A percentile compares a stretch with the other conserved stretches of the same genome.
These are phyloP conservation scores for Chlorella sp. DNA, from an alignment of 139 green algal genomes.

Conservation along the genomic window DNA sequence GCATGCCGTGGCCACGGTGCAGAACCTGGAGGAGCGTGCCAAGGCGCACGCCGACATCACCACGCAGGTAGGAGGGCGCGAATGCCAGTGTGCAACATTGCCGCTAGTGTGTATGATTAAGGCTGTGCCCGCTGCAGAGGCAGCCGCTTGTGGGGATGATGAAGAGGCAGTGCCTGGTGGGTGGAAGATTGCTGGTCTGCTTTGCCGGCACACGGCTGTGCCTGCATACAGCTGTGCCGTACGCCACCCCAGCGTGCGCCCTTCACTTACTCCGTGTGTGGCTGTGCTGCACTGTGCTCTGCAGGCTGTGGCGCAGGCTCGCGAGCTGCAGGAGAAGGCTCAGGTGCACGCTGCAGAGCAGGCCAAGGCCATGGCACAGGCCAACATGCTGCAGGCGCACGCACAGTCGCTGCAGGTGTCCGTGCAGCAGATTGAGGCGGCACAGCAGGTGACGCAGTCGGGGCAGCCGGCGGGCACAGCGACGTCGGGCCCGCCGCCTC, in stretches of 20 bases:
- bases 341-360: constrained; percentile 66
- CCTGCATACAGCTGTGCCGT: too few species aligned
- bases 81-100: neutral
- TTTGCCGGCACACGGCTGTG: neutral
- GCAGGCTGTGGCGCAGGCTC: constrained; percentile 38
- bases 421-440: constrained; percentile 29
- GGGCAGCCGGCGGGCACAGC: neutral
- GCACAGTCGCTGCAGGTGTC: constrained; percentile 48
- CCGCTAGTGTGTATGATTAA: neutral
- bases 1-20: constrained; percentile 41
- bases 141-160: too few species aligned
- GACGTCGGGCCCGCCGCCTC: neutral
- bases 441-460: neutral
- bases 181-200: neutral
- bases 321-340: constrained; percentile 56
- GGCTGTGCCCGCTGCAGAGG: neutral
- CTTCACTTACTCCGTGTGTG: neutral
- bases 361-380: constrained; percentile 49
- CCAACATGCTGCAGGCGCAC: constrained; percentile 52
- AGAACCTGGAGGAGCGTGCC: constrained; percentile 36
- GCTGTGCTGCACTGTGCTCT: neutral
- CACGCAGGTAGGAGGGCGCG: neutral
- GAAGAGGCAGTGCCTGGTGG: neutral
- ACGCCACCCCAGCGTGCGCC: neutral
- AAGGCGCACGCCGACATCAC: constrained; percentile 47